Evolutionary conservation across 306 rosid species (phyloP), one percentile per base, ranked within the genome.

Genomic region (Benincasa hispida): DNA sequence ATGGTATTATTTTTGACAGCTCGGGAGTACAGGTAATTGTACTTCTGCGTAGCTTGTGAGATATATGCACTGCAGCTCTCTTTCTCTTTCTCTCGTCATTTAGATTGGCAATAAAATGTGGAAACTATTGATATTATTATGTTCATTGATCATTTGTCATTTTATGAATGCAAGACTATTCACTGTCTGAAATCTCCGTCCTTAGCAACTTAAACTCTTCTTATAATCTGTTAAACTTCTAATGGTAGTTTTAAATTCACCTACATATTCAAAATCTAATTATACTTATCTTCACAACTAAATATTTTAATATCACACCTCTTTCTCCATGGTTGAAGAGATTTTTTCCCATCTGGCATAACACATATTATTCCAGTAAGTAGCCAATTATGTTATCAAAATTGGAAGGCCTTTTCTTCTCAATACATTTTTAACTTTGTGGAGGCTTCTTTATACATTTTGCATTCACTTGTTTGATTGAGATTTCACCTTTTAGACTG

Each of bases 1-100:
- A 91, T 79, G 98, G 98, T 70, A 77, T 48, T 76, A 90, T 94
- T 73, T 87, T 83, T 85, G 91, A 90, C 83, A 81, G 76, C 83
- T 51, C 78, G 39, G 96, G 93, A 76, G 76, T 68, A 53, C 97
- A 87, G 98, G 98, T 93, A 83, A 57, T 41, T 17, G 53, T 39
- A 25, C 22, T 10, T 53, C 72, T 19, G 10, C 30, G 22, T 41
- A 22, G 25, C 42, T 61, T 72, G 10, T 69, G 10, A 14, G 25
- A 56, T 28, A 32, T 12, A 22, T 22, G 15, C 65, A 42, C 32
- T 24, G 62, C 37, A 79, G 37, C 80, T 30, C 27, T 66, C 65
- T 19, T 50, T 42, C 54, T 6, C 35, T 19, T 3, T 15, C 37
- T 45, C 51, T 45, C 51, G 5, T 12, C 41, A 37, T 47, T 37